These are phyloP conservation scores for Claviceps purpurea DNA, from an alignment of 2,329 filamentous ascomycete species.

Conservation along the genomic window DNA sequence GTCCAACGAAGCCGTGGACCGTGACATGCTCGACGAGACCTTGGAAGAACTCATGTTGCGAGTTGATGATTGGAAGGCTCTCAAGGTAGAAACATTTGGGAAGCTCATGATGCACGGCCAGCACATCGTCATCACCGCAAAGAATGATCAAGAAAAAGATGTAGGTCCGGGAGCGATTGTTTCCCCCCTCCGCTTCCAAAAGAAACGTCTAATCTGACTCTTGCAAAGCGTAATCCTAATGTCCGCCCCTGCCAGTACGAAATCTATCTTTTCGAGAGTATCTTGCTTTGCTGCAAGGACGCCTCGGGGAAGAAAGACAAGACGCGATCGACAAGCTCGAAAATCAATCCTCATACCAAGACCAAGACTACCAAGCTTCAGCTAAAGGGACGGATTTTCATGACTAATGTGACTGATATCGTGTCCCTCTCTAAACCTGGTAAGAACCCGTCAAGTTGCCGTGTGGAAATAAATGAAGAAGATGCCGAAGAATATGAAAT, in stretches of 20 bases:
- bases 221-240: background rate
- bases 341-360: constrained; percentile 47
- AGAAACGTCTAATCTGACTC: background rate
- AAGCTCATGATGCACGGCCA: constrained; percentile 78
- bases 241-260: constrained; percentile 54
- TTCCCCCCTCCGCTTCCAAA: background rate
- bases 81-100: constrained; percentile 83
- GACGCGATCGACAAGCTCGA: constrained; percentile 41
- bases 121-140: constrained; percentile 80
- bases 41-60: constrained; percentile 66
- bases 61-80: constrained; percentile 95
- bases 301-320: constrained; percentile 64
- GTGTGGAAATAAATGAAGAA: too few relatives aligned
- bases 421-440: constrained; percentile 76
- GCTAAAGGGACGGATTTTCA: constrained; percentile 94
- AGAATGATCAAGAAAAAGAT: constrained; percentile 84
- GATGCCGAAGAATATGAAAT: too few relatives aligned
- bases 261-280: constrained; percentile 93
- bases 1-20: constrained; percentile 83
- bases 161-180: constrained; percentile 31
- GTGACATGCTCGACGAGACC: constrained; percentile 72
- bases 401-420: constrained; percentile 97
- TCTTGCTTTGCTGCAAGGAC: constrained; percentile 94
- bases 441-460: constrained; percentile 27
- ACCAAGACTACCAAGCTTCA: constrained; percentile 72